Conservation (phyloP, 495 filamentous ascomycete species). For the Amorphotheca resinae region DNA sequence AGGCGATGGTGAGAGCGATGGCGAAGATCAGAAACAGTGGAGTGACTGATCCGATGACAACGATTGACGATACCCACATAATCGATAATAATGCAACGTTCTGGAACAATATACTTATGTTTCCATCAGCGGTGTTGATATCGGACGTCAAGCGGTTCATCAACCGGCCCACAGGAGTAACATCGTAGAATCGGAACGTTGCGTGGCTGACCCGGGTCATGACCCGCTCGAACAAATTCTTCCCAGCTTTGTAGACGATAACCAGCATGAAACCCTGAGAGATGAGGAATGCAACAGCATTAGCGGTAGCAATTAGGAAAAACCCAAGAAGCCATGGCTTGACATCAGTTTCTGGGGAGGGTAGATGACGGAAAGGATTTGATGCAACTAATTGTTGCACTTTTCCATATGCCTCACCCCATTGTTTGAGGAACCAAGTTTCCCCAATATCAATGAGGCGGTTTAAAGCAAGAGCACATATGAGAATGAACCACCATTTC, state of each 20-base stretch:
- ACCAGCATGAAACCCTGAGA: slow-evolving; percentile 49
- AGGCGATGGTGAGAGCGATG: slow-evolving; percentile 44
- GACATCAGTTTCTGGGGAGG: slow-evolving; percentile 53
- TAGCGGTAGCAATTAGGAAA: slow-evolving; percentile 43
- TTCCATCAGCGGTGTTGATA: slow-evolving; percentile 71
- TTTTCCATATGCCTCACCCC: slow-evolving; percentile 61
- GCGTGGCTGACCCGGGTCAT: slow-evolving; percentile 59
- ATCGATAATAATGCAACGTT: slow-evolving; percentile 50
- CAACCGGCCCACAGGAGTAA: slow-evolving; percentile 68
- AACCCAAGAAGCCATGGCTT: slow-evolving; percentile 62
- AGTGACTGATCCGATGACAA: slow-evolving; percentile 63
- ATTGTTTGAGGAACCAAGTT: slow-evolving; percentile 73
- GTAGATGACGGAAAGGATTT: slow-evolving; percentile 43
- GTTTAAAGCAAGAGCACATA: slow-evolving; percentile 44
- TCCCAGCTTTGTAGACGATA: slow-evolving; percentile 65
- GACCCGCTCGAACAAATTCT: slow-evolving; percentile 53
- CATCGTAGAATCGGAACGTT: slow-evolving; percentile 78
- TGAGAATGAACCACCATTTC: slow-evolving; percentile 53
- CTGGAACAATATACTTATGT: slow-evolving; percentile 58
- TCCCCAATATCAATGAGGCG: slow-evolving; percentile 47
- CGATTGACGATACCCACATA: slow-evolving; percentile 55
- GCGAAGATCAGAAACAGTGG: slow-evolving; percentile 64
- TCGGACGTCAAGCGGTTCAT: slow-evolving; percentile 84
- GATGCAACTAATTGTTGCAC: slow-evolving; percentile 4
- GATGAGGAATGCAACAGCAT: slow-evolving; percentile 41